Evolutionary conservation across 1,284 basidiomycete genomes (phyloP).

Genomic region (Malassezia yamatoensis): DNA sequence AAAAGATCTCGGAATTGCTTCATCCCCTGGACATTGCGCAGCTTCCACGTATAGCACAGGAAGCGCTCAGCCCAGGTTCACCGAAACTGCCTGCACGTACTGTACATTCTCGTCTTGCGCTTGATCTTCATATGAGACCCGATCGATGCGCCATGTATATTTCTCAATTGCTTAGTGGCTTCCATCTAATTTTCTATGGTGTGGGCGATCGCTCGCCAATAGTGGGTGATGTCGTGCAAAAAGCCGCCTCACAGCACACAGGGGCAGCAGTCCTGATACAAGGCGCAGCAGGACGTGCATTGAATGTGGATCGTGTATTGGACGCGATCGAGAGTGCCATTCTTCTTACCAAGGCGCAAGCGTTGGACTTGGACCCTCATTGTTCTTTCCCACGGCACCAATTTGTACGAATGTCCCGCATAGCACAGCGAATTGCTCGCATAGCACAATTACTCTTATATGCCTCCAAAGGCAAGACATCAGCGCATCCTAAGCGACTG

Average conservation of each 20-base stretch:
- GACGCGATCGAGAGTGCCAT: slow-evolving; percentile 14
- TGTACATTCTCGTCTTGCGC: slow-evolving; percentile 5
- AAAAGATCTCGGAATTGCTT: slow-evolving; percentile 12
- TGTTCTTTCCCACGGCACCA: background rate
- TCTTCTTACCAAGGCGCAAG: background rate
- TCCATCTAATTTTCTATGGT: slow-evolving; percentile 15
- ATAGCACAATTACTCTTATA: slow-evolving; percentile 1
- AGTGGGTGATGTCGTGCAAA: slow-evolving; percentile 2
- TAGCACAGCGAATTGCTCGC: slow-evolving; percentile 9
- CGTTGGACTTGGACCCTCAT: background rate
- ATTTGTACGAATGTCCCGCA: slow-evolving; percentile 4
- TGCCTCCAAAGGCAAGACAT: background rate
- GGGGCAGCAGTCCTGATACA: slow-evolving; percentile 13
- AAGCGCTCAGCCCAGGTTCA: background rate
- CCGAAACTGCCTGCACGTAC: slow-evolving; percentile 4
- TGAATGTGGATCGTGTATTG: slow-evolving; percentile 11
- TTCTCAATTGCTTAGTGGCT: slow-evolving; percentile 12
- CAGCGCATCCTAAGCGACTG: slow-evolving; percentile 1
- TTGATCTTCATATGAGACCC: slow-evolving; percentile 2
- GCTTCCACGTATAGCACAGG: slow-evolving; percentile 7
- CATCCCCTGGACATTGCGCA: slow-evolving; percentile 8
- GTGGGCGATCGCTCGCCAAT: slow-evolving; percentile 11
- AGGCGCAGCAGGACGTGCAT: slow-evolving; percentile 14
- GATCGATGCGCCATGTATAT: slow-evolving; percentile 1
- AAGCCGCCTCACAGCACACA: background rate